Base-by-base conservation (phyloP, 768 basidiomycete genomes). In the Lactarius tabidus region DNA sequence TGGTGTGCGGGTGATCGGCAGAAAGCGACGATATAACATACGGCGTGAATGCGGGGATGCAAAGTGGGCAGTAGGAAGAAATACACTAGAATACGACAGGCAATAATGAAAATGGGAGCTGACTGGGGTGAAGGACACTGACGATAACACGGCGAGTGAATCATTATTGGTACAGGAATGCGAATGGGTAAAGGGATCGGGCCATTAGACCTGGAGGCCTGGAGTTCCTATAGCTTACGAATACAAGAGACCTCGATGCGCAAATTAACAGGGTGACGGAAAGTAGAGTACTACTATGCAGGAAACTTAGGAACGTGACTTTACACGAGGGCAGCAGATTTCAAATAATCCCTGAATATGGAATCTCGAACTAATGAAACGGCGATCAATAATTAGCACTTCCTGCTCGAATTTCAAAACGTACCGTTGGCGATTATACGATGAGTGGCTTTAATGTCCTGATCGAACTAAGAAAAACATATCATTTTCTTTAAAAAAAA, bases 391-490 rank as follows among this genome's bases (percentile, higher is more conserved):
- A 6, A 60, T 29, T 28, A 33, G 33, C 33, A 26, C 28, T 7
- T n/a, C 12, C 53, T 52, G 48, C 20, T n/a, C 18, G 41, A n/a
- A 58, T 31, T 23, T 36, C 31, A 33, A 18, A 60, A 53, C 75
- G 39, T 56, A 90, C 90, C 90, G 69, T 90, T 91, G 68, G 85
- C 84, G 72, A 93, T 93, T 64, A 93, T 90, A 60, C 85, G 82
- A 70, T 91, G 90, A 0, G 91, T 93, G 6, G 91, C 83, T 75
- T 88, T 90, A 17, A 91, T 89, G 74, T 93, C 90, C 88, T 91
- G 63, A 18, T 59, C 28, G 58, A 18, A 59, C 41, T 39, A 10
- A 63, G 23, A 38, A 71, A 48, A 53, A 67, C 58, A 36, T 20
- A 29, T 33, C 28, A 26, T 3, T n/a, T n/a, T n/a, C n/a, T n/a